Evolutionary conservation across 2,329 filamentous ascomycete genomes (phyloP).

Genomic region (Lachnellula willkommii): DNA sequence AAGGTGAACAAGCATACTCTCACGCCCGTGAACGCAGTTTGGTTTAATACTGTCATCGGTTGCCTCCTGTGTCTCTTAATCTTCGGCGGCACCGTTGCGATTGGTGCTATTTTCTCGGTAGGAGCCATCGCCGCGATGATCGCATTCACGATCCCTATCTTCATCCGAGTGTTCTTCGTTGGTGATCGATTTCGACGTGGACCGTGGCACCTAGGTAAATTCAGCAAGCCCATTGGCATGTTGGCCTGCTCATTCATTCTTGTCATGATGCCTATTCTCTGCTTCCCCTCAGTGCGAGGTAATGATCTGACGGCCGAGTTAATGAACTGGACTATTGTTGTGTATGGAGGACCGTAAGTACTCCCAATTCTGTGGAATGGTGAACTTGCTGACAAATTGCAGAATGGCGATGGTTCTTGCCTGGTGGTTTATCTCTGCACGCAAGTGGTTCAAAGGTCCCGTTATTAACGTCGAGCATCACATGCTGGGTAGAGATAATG

Average conservation of each 20-base stretch:
- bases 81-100: slow-evolving; percentile 53
- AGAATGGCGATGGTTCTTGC: slow-evolving; percentile 48
- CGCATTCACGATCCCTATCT: slow-evolving; percentile 50
- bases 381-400: slow-evolving; percentile 9
- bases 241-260: slow-evolving; percentile 52
- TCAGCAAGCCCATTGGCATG: slow-evolving; percentile 50
- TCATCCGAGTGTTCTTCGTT: slow-evolving; percentile 54
- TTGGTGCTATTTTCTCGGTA: slow-evolving; percentile 63
- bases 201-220: slow-evolving; percentile 60
- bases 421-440: slow-evolving; percentile 58
- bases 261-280: slow-evolving; percentile 63
- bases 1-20: slow-evolving; percentile 51
- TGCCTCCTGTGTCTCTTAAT: slow-evolving; percentile 56
- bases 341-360: slow-evolving; percentile 50
- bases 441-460: slow-evolving; percentile 61
- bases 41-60: slow-evolving; percentile 56
- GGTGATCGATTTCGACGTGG: slow-evolving; percentile 57
- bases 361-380: not conserved
- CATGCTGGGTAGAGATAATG: slow-evolving; percentile 27
- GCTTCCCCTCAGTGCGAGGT: slow-evolving; percentile 52
- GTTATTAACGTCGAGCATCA: slow-evolving; percentile 53
- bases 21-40: slow-evolving; percentile 63
- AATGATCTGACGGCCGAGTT: slow-evolving; percentile 42
- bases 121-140: slow-evolving; percentile 61
- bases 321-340: slow-evolving; percentile 63